phyloP scores from a whole-genome alignment of 2,329 filamentous ascomycete species.

The Calonectria naviculata region DNA sequence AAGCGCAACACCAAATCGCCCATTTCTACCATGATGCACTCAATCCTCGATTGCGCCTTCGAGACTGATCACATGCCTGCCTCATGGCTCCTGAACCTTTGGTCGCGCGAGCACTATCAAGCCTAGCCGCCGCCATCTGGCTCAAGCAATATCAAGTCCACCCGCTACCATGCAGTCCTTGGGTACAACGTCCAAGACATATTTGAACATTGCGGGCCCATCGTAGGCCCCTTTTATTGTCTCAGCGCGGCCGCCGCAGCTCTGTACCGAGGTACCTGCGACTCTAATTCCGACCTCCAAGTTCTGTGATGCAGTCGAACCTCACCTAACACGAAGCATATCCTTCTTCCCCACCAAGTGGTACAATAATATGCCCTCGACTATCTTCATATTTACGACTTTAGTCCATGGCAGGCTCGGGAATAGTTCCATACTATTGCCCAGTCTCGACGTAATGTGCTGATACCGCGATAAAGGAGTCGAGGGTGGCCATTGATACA shows the following conservation, averaged over 20 bases:
- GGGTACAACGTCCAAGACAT: constrained; percentile 35
- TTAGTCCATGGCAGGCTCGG: constrained; percentile 16
- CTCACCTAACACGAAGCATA: constrained; percentile 18
- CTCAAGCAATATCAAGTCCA: constrained; percentile 18
- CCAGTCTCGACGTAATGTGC: constrained; percentile 36
- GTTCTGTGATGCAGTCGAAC: constrained; percentile 18
- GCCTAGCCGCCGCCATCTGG: not conserved
- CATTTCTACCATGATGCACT: constrained; percentile 11
- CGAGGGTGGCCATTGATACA: not conserved
- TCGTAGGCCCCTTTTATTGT: constrained; percentile 11
- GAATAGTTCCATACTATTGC: constrained; percentile 34
- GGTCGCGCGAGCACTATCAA: constrained; percentile 28
- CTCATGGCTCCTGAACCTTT: constrained; percentile 6
- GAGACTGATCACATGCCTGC: not conserved
- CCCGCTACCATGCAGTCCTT: constrained; percentile 32
- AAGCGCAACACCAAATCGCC: not conserved
- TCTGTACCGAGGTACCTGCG: not conserved
- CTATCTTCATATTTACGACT: constrained; percentile 19
- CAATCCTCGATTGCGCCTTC: constrained; percentile 2
- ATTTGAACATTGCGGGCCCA: constrained; percentile 15
- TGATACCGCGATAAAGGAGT: constrained; percentile 22
- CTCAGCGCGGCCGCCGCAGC: not conserved
- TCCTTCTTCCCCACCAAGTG: constrained; percentile 13
- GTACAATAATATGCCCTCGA: not conserved
- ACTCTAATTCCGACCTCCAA: not conserved